Conservation (phyloP, 2,329 filamentous ascomycete genomes). For the Aspergillus texensis region DNA sequence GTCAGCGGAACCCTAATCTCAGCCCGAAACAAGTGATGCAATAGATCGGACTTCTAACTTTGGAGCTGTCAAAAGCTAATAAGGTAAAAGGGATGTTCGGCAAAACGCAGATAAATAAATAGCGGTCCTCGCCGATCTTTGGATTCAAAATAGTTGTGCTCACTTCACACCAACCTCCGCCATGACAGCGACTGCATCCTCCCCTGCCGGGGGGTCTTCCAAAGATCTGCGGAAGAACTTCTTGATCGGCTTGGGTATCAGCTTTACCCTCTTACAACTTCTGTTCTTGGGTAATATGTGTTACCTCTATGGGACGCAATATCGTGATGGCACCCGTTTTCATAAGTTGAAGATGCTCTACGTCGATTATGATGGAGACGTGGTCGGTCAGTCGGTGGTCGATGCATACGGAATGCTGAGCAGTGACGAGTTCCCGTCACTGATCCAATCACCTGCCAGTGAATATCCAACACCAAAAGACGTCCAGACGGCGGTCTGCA, state of each 20-base stretch:
- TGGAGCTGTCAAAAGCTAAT: background rate
- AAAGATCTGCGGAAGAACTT: background rate
- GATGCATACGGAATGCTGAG: constrained; percentile 25
- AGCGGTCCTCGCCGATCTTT: background rate
- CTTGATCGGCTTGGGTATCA: background rate
- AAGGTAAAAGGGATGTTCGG: background rate
- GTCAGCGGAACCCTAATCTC: background rate
- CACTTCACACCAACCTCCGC: background rate
- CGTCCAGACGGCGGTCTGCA: constrained; percentile 16
- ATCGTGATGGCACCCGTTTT: constrained; percentile 16
- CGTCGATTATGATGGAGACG: constrained; percentile 36
- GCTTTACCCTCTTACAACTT: constrained; percentile 17
- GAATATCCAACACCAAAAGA: constrained; percentile 7
- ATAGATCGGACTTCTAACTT: background rate
- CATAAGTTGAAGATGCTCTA: constrained; percentile 32
- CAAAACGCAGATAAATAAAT: background rate
- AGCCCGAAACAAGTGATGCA: background rate
- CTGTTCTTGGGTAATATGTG: constrained; percentile 19
- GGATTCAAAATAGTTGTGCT: rapidly evolving
- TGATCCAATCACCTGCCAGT: constrained; percentile 3
- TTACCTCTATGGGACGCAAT: constrained; percentile 22
- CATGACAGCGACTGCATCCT: background rate
- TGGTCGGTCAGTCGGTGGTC: constrained; percentile 30
- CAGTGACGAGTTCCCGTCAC: constrained; percentile 9
- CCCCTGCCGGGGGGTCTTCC: background rate